A percentile compares a stretch with the other conserved stretches of the same genome.
phyloP scores from a whole-genome alignment of 2,329 filamentous ascomycete species.

The Eurotiales sp. region DNA sequence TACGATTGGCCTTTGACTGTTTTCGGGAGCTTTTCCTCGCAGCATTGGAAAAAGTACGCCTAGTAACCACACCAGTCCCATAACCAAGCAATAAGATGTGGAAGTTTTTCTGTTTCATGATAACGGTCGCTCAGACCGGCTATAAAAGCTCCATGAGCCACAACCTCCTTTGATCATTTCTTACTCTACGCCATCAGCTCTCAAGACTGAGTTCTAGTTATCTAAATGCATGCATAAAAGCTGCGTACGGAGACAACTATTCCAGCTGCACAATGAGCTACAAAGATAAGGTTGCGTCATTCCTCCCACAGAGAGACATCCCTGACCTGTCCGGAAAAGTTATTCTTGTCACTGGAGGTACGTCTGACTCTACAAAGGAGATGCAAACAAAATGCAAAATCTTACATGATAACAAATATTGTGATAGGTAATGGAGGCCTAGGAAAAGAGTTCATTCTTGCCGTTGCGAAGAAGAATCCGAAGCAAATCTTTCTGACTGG shows the following conservation, averaged over 20 bases:
- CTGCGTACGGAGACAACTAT: background rate
- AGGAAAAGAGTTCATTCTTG: constrained; percentile 31
- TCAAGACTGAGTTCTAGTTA: background rate
- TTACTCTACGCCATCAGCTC: background rate
- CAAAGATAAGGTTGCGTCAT: background rate
- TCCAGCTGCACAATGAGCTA: background rate
- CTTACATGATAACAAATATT: background rate
- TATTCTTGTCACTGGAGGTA: constrained; percentile 52
- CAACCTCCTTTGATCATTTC: background rate
- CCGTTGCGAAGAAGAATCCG: constrained; percentile 2
- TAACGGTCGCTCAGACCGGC: no score
- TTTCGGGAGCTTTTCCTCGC: no score
- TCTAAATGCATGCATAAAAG: background rate
- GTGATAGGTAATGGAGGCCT: background rate
- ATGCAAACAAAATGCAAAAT: no score
- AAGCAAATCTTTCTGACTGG: constrained; percentile 2
- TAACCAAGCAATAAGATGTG: background rate
- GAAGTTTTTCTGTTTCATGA: background rate
- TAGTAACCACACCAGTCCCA: no score
- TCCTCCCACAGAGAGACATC: constrained; percentile 41
- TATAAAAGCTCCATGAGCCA: background rate
- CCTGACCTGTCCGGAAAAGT: constrained; percentile 46
- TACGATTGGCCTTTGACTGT: no score
- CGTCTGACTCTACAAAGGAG: background rate
- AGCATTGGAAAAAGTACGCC: no score